Evolutionary conservation across 805 yeast genomes (phyloP), one percentile per base, ranked within the genome.

Genomic region (Candida mattraensis): DNA sequence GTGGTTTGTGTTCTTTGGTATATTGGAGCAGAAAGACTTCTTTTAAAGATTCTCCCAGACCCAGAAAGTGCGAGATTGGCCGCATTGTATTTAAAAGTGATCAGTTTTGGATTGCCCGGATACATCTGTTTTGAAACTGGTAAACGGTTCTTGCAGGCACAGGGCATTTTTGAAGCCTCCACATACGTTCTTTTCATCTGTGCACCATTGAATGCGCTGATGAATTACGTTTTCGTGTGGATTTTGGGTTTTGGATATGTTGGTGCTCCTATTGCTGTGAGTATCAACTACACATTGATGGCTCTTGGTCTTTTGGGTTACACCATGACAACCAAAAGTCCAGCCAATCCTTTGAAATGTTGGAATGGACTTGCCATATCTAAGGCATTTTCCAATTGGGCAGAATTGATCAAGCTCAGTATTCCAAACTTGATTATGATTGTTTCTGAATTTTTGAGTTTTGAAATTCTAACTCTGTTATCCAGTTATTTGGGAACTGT

Each of bases 251-350:
- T 74, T 35, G 93, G 93, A 3, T 84, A 77, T 54, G 53, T 77
- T 22, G 93, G 93, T 15, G 91, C 91, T 2, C 91, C 93, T 24
- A 66, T 81, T 22, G 77, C 88, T 3, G 87, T 83, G 14, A 80
- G 78, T 3, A 69, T 80, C 22, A 80, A 85, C 27, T 78, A 83
- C 53, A 81, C 84, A 70, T 51, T 80, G 34, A 82, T 84, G 89
- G 80, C 84, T 17, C 19, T 68, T 10, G 69, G 78, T 30, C 58
- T 84, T 24, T 60, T 69, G 45, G 58, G 66, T 8, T 76, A 74
- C 53, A 73, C 75, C 20, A 54, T 60, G 23, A 61, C 67, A 20
- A 64, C 69, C n/a, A 78, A 76, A 5, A 51, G 64, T 44, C 64
- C 69, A 47, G 31, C 45, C 8, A 45, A 50, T 17, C 63, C 63